Evolutionary conservation across 176 grass and related monocot genomes (phyloP), one percentile per base, ranked within the genome.

Genomic region (Oryza brachyantha): DNA sequence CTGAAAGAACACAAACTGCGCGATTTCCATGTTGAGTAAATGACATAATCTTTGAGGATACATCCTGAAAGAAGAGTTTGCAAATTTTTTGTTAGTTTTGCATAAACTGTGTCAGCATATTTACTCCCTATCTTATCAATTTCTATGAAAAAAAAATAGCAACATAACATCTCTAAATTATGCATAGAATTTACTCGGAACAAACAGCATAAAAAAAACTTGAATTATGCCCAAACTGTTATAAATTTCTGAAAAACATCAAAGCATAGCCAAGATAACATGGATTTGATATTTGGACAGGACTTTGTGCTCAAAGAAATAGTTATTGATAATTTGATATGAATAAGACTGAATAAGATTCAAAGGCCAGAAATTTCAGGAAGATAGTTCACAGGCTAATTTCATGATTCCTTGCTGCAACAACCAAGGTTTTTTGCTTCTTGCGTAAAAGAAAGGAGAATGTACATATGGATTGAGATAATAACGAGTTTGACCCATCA

Each of bases 41-140:
- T 54, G 96, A 91, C 90, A 99, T 93, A 35, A 96, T 96, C 68
- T 99, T 99, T 29, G 84, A 81, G 9, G 90, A 96, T 24, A 99
- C 90, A 54, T 99, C 96, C 96, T 99, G 87, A 83, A 86, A 80
- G 43, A 28, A 77, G 31, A 54, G 31, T 32, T 10, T 42, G 26
- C 5, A 43, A 55, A 22, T 19, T 45, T 4, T 75, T 64, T 0
- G 4, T 57, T 54, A 41, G 26, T 24, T 42, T 31, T 17, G 31
- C 17, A 24, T 50, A 71, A 65, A 25, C 10, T 22, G 0, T 45
- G 8, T 42, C 73, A 35, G 79, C 39, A 83, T 34, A 12, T 79
- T 61, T 58, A 64, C n/a, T 64, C 5, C 17, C 72, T 43, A 74
- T n/a, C 6, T 68, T 79, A 73, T 4, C 37, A 74, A 45, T 88